phyloP scores from a whole-genome alignment of 169 alveolate species.

The Cryptosporidium parvum region DNA sequence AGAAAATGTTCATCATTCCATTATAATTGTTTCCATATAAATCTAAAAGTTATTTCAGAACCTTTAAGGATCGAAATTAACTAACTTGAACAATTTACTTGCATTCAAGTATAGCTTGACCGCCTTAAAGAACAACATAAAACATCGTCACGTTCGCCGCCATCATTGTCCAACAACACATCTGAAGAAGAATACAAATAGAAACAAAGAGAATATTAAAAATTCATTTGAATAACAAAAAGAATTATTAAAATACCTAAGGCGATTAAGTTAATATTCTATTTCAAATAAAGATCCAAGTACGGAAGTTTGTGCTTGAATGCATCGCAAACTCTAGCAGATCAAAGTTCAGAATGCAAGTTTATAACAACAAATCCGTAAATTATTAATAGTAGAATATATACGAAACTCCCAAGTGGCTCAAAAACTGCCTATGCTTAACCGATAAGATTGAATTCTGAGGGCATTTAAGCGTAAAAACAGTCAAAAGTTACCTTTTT shows the following conservation, averaged over 20 bases:
- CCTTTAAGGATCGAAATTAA: neutral
- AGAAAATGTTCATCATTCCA: slow-evolving; percentile 46
- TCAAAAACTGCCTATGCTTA: neutral
- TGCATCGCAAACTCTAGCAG: neutral
- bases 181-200: neutral
- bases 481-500: neutral
- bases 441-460: neutral
- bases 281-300: neutral
- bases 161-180: neutral
- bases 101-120: slow-evolving; percentile 1
- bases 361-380: neutral
- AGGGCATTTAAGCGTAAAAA: neutral
- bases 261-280: neutral
- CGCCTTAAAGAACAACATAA: neutral
- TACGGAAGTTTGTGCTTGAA: neutral
- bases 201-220: neutral
- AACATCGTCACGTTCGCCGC: neutral
- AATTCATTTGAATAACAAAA: neutral
- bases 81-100: neutral
- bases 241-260: neutral
- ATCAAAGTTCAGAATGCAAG: neutral
- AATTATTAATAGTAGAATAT: neutral
- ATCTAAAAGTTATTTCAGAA: neutral
- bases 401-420: neutral
- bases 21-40: neutral